Evolutionary conservation across 2,329 filamentous ascomycete species (phyloP).

Genomic region (Trichoderma asperellum): DNA sequence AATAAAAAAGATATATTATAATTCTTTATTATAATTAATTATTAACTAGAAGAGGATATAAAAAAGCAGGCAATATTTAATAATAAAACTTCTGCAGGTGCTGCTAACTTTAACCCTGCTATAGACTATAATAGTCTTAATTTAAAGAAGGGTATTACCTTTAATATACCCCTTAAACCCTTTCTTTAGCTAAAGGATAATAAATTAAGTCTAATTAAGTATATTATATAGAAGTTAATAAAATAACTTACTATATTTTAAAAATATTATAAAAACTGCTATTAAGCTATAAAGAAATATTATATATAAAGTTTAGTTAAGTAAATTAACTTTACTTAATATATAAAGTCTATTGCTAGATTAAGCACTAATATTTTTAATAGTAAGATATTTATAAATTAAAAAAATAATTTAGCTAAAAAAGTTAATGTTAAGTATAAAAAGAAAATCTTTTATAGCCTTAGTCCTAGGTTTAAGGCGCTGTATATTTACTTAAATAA

Average conservation of each 20-base stretch:
- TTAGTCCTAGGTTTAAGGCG: neutral
- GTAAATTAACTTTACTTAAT: neutral
- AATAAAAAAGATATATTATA: neutral
- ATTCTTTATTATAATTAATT: neutral
- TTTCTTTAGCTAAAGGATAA: neutral
- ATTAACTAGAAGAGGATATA: neutral
- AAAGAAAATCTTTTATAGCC: neutral
- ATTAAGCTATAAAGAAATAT: neutral
- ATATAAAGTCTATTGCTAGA: neutral
- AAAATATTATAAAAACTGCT: neutral
- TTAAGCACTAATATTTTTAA: neutral
- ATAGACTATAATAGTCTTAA: neutral
- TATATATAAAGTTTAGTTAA: neutral
- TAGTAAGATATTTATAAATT: neutral
- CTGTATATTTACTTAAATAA: neutral
- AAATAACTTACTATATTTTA: neutral
- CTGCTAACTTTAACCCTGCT: neutral
- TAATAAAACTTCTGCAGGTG: neutral
- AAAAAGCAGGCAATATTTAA: neutral
- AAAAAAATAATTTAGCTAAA: neutral
- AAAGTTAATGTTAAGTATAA: neutral
- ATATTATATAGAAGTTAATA: neutral
- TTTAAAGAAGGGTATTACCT: neutral
- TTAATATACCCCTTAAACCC: neutral
- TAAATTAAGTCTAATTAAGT: neutral